Evolutionary conservation across 1,284 basidiomycete genomes (phyloP), one percentile per base, ranked within the genome.

Genomic region (Coniferiporia sulphurascens): DNA sequence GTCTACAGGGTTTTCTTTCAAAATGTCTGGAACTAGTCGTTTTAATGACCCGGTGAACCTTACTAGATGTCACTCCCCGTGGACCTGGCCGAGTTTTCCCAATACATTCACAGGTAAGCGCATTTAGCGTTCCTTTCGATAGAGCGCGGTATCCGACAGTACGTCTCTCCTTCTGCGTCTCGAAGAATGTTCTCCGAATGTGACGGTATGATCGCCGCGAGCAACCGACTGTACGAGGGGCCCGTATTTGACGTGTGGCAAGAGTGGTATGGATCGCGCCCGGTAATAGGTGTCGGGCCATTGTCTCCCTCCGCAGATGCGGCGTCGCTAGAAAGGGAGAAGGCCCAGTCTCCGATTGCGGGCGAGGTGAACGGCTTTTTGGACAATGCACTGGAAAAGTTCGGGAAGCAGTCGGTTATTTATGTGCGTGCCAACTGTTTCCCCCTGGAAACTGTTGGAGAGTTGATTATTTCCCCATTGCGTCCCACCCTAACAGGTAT

Each of bases 351-450:
- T 41, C 44, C 48, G 27, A 34, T 45, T 15, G 44, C 41, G 10
- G 21, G 4, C 9, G 50, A 61, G 9, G 55, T 61, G 5, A 45
- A 52, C 10, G 9, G 8, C 1, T 61, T 61, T 22, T 51, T 61
- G 22, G 32, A 61, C 48, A 34, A 32, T 12, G 50, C 55, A 4
- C 35, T 63, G 1, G 41, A 63, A 1, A 61, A 56, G 15, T 52
- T 49, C 49, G 60, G 63, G 0, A 21, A 48, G 45, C 21, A 61
- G 15, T 62, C 61, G 8, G 43, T 59, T 21, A 22, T 63, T 17
- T 64, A 61, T 56, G 63, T 60, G 27, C 21, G 56, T 46, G n/a
- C 0, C 6, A 4, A 27, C 38, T 4, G 3, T 0, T 22, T 12
- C 2, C 9, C n/a, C 2, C 19, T 15, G 27, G 3, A 5, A 27